Evolutionary conservation across 208 protist species (phyloP), one percentile per base, ranked within the genome.

Genomic region (Novymonas esmeraldas): DNA sequence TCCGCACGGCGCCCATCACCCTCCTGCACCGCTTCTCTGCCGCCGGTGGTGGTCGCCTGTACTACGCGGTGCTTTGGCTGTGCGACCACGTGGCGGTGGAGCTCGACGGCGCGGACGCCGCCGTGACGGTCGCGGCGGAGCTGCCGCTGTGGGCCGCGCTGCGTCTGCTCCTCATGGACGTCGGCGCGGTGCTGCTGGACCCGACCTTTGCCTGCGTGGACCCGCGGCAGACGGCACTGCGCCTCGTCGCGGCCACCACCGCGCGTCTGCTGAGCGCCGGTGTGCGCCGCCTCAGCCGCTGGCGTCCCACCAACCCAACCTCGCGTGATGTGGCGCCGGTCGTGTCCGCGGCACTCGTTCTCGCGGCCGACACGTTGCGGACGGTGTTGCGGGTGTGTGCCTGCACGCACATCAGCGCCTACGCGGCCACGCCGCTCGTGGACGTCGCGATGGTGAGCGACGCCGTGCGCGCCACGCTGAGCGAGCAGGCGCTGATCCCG

Each of bases 121-220:
- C 13, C 70, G 11, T 0, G 29, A 49, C 28, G 51, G 55, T 64
- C 28, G 29, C 41, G 5, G 14, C 56, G 0, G 49, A 60, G 38
- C 79, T 75, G 34, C 76, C 79, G 0, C 24, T 85, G 2, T 70
- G 82, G 41, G 64, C 63, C 0, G 64, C 76, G 13, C 50, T 87
- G 9, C 56, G 59, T 14, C 3, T 65, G 2, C 41, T 87, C 9
- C 78, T 79, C 28, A 24, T 64, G 0, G 87, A 93, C 52, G 83
- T 89, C 29, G 87, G 87, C 16, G 41, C 41, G 0, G 72, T 83
- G 1, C 44, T 93, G 16, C 48, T 93, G 4, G 74, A 76, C 24
- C 68, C 69, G 11, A 26, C 44, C 11, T 70, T 93, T 28, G 70
- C 73, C 41, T 81, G 83, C 45, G 64, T 76, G 13, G 87, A 93